Base-by-base conservation (phyloP, 202 grass and related monocot species). In the Eragrostis tef region DNA sequence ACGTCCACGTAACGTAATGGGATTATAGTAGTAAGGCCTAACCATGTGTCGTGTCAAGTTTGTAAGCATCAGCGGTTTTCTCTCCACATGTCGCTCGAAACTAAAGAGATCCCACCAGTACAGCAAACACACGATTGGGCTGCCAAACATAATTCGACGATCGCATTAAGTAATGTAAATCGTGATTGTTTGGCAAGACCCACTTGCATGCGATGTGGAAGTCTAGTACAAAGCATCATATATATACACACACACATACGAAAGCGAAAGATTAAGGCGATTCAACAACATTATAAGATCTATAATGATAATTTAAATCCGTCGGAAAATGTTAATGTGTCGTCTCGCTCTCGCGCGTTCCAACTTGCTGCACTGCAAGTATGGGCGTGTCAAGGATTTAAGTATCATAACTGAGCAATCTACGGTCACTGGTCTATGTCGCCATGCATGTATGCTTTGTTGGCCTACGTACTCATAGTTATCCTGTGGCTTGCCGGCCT, bases 401-500 rank as follows among this genome's bases (percentile, higher is more conserved):
- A 64, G 60, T 6, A 75, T 63, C 22, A 22, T 46, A 69, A 46
- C 16, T 7, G 21, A n/a, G 42, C 74, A 31, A 64, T 50, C 3
- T 39, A 53, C 48, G 46, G 45, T 25, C 48, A 26, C 48, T 67
- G 77, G 46, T 53, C 46, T 12, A 10, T 66, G 75, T 51, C 60
- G 26, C 45, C 60, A 41, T n/a, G n/a, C n/a, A n/a, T n/a, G n/a
- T 52, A 6, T 36, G 43, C 15, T 9, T n/a, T n/a, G n/a, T 11
- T 16, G n/a, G 7, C 17, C 45, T 79, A 77, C 24, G 20, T 31
- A 5, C 6, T 19, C 64, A 8, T 44, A 27, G 7, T 80, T 80
- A 69, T 80, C 76, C 58, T 20, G 2, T 69, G 16, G 21, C 64
- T 65, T 69, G 77, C 77, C 64, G 31, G 24, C 26, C 54, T 12